Evolutionary conservation across 2,329 filamentous ascomycete species (phyloP).

Genomic region (Verticillium albo-atrum): DNA sequence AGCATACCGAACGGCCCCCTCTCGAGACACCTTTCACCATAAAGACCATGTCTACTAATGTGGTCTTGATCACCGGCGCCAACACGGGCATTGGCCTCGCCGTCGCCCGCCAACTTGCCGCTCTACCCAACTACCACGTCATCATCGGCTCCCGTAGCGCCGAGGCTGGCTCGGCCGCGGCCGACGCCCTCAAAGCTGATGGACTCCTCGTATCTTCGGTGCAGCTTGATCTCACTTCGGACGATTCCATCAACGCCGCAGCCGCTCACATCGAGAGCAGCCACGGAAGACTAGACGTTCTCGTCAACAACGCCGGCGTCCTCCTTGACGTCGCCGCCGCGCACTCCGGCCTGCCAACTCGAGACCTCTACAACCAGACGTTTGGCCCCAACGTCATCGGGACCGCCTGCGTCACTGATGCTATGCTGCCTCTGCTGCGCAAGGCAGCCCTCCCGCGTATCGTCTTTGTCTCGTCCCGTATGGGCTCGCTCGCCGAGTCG

Average conservation of each 20-base stretch:
- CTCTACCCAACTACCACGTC: slow-evolving; percentile 23
- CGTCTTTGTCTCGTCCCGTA: slow-evolving; percentile 30
- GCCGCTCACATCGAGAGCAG: slow-evolving; percentile 13
- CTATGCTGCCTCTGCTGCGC: slow-evolving; percentile 21
- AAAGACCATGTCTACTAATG: neutral
- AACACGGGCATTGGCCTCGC: slow-evolving; percentile 9
- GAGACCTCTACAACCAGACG: slow-evolving; percentile 29
- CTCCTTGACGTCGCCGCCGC: slow-evolving; percentile 17
- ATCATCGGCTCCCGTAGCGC: slow-evolving; percentile 26
- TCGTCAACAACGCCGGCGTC: slow-evolving; percentile 30
- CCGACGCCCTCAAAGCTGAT: slow-evolving; percentile 13
- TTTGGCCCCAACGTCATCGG: slow-evolving; percentile 34
- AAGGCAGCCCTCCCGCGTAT: slow-evolving; percentile 25
- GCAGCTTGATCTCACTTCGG: slow-evolving; percentile 20
- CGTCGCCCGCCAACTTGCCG: slow-evolving; percentile 15
- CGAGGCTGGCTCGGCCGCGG: slow-evolving; percentile 17
- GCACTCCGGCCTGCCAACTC: slow-evolving; percentile 11
- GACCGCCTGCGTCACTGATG: slow-evolving; percentile 20
- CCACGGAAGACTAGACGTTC: slow-evolving; percentile 26
- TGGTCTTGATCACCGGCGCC: slow-evolving; percentile 6
- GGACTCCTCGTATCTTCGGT: slow-evolving; percentile 19
- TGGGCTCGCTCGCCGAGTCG: slow-evolving; percentile 25
- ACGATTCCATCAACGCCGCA: slow-evolving; percentile 20
- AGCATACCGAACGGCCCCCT: too few relatives aligned
- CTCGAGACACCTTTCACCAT: too few relatives aligned